These are phyloP conservation scores for Zygosaccharomyces sapae DNA, from an alignment of 1,139 yeast genomes.

Conservation along the genomic window DNA sequence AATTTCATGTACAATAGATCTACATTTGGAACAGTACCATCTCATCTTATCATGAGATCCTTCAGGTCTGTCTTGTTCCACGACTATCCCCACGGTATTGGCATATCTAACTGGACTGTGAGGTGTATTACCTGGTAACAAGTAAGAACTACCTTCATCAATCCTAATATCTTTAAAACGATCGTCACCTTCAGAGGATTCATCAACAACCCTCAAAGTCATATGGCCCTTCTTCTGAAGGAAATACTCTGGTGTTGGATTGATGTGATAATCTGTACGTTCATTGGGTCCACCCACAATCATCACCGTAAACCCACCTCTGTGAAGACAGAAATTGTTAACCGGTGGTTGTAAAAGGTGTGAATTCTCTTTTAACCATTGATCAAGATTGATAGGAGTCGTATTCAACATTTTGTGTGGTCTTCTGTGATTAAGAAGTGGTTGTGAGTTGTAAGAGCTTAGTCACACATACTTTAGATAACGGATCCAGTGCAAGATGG, in stretches of 20 bases:
- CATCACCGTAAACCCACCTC: slow-evolving; percentile 93
- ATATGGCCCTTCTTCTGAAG: slow-evolving; percentile 81
- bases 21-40: slow-evolving; percentile 81
- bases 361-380: slow-evolving; percentile 76
- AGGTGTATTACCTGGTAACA: slow-evolving; percentile 82
- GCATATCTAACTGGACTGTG: slow-evolving; percentile 88
- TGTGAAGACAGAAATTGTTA: slow-evolving; percentile 81
- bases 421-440: neutral
- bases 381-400: slow-evolving; percentile 65
- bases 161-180: slow-evolving; percentile 70
- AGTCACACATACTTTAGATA: neutral
- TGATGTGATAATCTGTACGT: slow-evolving; percentile 87
- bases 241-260: slow-evolving; percentile 93
- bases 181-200: slow-evolving; percentile 43
- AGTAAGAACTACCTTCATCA: slow-evolving; percentile 80
- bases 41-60: slow-evolving; percentile 65
- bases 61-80: slow-evolving; percentile 87
- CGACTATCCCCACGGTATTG: slow-evolving; percentile 83
- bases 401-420: slow-evolving; percentile 23
- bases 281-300: slow-evolving; percentile 93
- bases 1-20: slow-evolving; percentile 58
- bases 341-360: slow-evolving; percentile 86
- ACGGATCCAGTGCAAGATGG: neutral
- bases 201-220: slow-evolving; percentile 80
- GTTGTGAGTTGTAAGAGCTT: too few species aligned